phyloP scores from a whole-genome alignment of 2,329 filamentous ascomycete genomes.

The Trichoderma sp. region DNA sequence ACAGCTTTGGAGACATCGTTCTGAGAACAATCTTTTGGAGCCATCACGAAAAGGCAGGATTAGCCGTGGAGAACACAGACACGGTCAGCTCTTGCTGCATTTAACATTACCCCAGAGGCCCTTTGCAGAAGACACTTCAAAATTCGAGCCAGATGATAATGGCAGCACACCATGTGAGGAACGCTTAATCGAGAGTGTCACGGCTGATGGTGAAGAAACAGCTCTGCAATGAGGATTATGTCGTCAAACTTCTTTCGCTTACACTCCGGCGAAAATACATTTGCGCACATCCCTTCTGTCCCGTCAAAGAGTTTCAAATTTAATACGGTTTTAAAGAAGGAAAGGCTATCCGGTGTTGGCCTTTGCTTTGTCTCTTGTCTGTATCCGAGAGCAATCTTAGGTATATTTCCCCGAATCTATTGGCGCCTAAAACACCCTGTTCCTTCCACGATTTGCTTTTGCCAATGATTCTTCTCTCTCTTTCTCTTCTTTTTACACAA shows the following conservation, averaged over 20 bases:
- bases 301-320: too few species aligned
- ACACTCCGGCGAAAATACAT: not conserved
- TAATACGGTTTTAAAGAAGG: too few species aligned
- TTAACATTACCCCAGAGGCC: not conserved
- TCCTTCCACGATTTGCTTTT: too few species aligned
- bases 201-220: too few species aligned
- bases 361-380: not conserved
- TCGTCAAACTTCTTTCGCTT: not conserved
- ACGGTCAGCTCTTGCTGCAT: not conserved
- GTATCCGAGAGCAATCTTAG: not conserved
- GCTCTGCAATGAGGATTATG: not conserved
- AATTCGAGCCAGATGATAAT: not conserved
- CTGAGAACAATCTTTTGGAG: not conserved
- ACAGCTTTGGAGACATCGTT: conserved; percentile 4
- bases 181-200: not conserved
- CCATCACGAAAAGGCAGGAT: not conserved
- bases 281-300: too few species aligned
- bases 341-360: not conserved
- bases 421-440: too few species aligned
- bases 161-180: not conserved
- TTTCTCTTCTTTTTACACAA: too few species aligned
- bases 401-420: not conserved
- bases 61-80: not conserved
- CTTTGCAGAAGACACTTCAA: not conserved
- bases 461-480: too few species aligned